Base-by-base conservation (phyloP, 768 basidiomycete species). In the Suillus spraguei region DNA sequence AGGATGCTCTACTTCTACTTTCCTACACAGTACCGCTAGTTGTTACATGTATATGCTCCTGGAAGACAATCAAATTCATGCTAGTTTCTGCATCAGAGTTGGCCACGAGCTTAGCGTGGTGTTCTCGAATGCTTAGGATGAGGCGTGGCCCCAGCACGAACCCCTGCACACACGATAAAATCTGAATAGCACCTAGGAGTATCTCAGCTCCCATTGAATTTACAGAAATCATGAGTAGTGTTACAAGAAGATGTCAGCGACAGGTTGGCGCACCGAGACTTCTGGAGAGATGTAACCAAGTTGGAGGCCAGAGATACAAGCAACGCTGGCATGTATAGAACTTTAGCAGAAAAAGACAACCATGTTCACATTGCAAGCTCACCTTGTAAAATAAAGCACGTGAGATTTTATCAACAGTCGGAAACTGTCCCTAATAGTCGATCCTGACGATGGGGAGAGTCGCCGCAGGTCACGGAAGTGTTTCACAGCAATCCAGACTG, bases 91-190 rank as follows among this genome's bases (percentile, higher is more conserved):
- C 28, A 28, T 28, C 28, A 28, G 2, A 28, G n/a, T 5, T 7
- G 9, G 44, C 44, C 10, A n/a, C 20, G n/a, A 46, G n/a, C 5
- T 46, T 46, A 4, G n/a, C 44, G n/a, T 46, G 44, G 11, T n/a
- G 11, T n/a, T 46, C n/a, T n/a, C n/a, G n/a, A 46, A 46, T 4
- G n/a, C 44, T 46, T 2, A 46, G 44, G 44, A 46, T 46, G 11
- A 46, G 44, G 44, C 44, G n/a, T 46, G 44, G 44, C n/a, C 44
- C 44, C n/a, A 46, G n/a, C n/a, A 46, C 44, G n/a, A 46, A 46
- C 44, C n/a, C 11, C 44, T 46, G 44, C n/a, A 46, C 4, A 10
- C 10, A 4, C 1, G n/a, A 11, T 10, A 46, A 46, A 11, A 46
- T n/a, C n/a, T 46, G n/a, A 5, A 11, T 2, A 46, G n/a, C 4